Percentiles rank a stretch among this genome's conserved stretches.
Evolutionary conservation across 2,329 filamentous ascomycete genomes (phyloP).

Genomic region (Aspergillus pseudotamarii): DNA sequence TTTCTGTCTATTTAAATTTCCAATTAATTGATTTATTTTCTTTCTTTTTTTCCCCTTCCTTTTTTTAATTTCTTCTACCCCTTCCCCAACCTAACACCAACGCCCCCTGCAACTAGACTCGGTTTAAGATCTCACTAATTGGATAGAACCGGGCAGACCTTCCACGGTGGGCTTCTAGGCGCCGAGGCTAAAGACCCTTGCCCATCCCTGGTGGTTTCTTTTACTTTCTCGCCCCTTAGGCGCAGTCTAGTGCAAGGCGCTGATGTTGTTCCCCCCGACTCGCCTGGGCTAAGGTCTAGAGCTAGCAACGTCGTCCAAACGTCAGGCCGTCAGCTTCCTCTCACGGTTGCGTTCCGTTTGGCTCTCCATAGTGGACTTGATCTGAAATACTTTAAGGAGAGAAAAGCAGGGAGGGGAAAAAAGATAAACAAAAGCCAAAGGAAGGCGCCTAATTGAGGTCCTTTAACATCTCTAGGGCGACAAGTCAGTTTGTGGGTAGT

Average conservation of each 20-base stretch:
- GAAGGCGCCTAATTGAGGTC: not conserved
- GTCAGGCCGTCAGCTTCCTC: slow-evolving; percentile 5
- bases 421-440: not conserved
- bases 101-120: slow-evolving; percentile 1
- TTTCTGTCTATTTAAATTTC: not conserved
- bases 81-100: not conserved
- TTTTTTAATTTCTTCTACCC: not conserved
- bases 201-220: not conserved
- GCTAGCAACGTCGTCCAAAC: slow-evolving; percentile 10
- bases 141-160: not conserved
- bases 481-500: not conserved
- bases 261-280: not conserved
- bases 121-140: slow-evolving; percentile 2
- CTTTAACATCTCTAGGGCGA: not conserved
- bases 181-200: not conserved
- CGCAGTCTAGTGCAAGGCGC: not conserved
- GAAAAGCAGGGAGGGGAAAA: not conserved
- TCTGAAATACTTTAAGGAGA: not conserved
- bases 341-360: slow-evolving; percentile 10
- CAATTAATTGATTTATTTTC: not conserved
- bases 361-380: not conserved
- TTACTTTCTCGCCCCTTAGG: not conserved
- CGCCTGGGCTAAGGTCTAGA: slow-evolving; percentile 5
- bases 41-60: not conserved
- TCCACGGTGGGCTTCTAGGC: slow-evolving; percentile 2